A percentile compares a stretch with the other conserved stretches of the same genome.
These are phyloP conservation scores for Ascoidea asiatica DNA, from an alignment of 805 yeast species.

Conservation along the genomic window DNA sequence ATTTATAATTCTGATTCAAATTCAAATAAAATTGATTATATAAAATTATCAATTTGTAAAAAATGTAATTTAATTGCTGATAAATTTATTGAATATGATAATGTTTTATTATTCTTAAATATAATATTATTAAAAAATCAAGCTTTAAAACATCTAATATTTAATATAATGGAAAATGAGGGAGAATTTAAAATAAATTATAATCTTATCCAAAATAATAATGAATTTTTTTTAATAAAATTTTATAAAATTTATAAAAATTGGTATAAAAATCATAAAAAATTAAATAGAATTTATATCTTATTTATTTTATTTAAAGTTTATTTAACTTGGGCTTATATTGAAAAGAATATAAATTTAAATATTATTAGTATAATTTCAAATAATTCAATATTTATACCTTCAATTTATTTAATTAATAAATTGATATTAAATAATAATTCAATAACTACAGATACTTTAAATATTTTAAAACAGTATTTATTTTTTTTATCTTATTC, in stretches of 20 bases:
- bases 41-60: constrained; percentile 65
- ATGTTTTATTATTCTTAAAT: constrained; percentile 73
- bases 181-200: background rate
- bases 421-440: no score
- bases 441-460: no score
- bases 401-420: no score
- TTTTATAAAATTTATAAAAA: constrained; percentile 6
- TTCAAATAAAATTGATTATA: no score
- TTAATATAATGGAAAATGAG: constrained; percentile 35
- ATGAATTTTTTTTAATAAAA: background rate
- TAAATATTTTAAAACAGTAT: no score
- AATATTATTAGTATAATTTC: constrained; percentile 8
- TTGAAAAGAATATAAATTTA: constrained; percentile 28
- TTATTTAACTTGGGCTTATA: constrained; percentile 83
- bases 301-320: constrained; percentile 73
- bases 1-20: no score
- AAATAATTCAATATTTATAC: constrained; percentile 13
- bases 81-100: constrained; percentile 82
- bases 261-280: constrained; percentile 15
- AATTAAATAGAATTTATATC: constrained; percentile 35
- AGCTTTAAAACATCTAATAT: constrained; percentile 79
- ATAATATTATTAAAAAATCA: constrained; percentile 73
- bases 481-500: constrained; percentile 21
- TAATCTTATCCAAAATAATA: background rate
- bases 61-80: constrained; percentile 69